A percentile compares a stretch with the other conserved stretches of the same genome.
Conservation (phyloP, 1,284 basidiomycete species). For the Wallemia ichthyophaga region DNA sequence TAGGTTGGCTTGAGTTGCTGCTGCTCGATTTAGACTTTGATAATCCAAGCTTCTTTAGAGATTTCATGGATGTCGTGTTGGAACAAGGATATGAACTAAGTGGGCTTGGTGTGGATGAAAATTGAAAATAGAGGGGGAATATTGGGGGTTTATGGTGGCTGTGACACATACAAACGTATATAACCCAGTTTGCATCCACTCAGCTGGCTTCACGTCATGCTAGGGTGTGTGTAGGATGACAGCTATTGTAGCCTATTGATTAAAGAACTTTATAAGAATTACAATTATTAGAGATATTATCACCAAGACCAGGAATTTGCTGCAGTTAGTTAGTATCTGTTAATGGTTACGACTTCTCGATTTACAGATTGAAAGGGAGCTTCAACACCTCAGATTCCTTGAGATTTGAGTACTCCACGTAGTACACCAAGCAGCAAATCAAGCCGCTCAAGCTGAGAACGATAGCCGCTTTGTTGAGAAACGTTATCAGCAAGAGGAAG, state of each 20-base stretch:
- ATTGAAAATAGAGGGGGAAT: too few species aligned
- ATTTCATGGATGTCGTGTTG: background rate
- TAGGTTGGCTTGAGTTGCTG: background rate
- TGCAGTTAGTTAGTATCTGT: background rate
- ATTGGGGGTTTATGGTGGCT: too few species aligned
- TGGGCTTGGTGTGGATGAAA: too few species aligned
- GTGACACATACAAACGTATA: too few species aligned
- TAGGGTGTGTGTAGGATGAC: too few species aligned
- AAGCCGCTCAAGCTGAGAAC: background rate
- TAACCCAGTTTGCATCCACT: too few species aligned
- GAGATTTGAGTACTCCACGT: background rate
- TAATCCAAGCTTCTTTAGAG: background rate
- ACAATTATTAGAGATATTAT: background rate
- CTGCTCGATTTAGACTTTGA: background rate
- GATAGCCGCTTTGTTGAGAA: background rate
- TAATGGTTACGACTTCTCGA: background rate
- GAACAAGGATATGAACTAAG: background rate
- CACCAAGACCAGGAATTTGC: background rate
- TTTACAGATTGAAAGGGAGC: background rate
- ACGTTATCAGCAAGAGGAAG: background rate
- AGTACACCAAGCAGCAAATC: background rate
- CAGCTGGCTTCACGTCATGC: too few species aligned
- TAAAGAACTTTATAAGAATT: background rate
- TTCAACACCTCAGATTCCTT: background rate
- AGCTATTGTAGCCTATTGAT: background rate